These are phyloP conservation scores for Thraustochytrium sp. DNA, from an alignment of 352 stramenopile species.

Conservation along the genomic window DNA sequence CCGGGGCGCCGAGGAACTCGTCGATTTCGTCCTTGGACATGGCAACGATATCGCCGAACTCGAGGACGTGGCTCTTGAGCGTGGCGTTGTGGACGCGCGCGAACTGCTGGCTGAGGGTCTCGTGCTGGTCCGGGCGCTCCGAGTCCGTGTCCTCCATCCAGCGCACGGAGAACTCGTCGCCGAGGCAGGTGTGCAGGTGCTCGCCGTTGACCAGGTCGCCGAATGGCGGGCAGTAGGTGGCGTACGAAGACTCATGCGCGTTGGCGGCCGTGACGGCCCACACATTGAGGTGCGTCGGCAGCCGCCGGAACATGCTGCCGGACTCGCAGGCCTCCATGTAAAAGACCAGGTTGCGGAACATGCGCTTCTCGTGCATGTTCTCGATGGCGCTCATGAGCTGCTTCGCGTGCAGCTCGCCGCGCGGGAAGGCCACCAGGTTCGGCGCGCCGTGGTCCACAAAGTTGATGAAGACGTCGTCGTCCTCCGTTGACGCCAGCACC, in stretches of 20 bases:
- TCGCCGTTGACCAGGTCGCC: slow-evolving; percentile 52
- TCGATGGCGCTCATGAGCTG: slow-evolving; percentile 64
- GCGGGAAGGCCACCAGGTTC: slow-evolving; percentile 71
- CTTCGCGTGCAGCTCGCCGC: slow-evolving; percentile 65
- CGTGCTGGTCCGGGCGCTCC: slow-evolving; percentile 57
- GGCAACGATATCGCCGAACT: slow-evolving; percentile 47
- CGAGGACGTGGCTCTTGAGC: slow-evolving; percentile 46
- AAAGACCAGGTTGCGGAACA: slow-evolving; percentile 81
- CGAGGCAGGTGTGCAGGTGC: slow-evolving; percentile 68
- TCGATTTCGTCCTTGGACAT: slow-evolving; percentile 44
- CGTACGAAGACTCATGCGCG: slow-evolving; percentile 73
- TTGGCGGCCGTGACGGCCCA: slow-evolving; percentile 81
- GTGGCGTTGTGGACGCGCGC: slow-evolving; percentile 48
- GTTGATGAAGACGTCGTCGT: slow-evolving; percentile 83
- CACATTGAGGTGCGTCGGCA: slow-evolving; percentile 71
- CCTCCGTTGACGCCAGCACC: slow-evolving; percentile 68
- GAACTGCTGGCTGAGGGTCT: slow-evolving; percentile 70
- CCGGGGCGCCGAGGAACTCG: slow-evolving; percentile 40
- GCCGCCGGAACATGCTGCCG: slow-evolving; percentile 76
- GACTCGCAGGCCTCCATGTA: slow-evolving; percentile 86
- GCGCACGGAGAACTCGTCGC: slow-evolving; percentile 76
- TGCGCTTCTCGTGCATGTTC: slow-evolving; percentile 70
- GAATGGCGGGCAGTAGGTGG: slow-evolving; percentile 73
- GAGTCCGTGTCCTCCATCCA: slow-evolving; percentile 81
- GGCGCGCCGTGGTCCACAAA: slow-evolving; percentile 81